A percentile compares a stretch with the other conserved stretches of the same genome.
Evolutionary conservation across 352 stramenopile genomes (phyloP).

Genomic region (Ophiocytium majus): DNA sequence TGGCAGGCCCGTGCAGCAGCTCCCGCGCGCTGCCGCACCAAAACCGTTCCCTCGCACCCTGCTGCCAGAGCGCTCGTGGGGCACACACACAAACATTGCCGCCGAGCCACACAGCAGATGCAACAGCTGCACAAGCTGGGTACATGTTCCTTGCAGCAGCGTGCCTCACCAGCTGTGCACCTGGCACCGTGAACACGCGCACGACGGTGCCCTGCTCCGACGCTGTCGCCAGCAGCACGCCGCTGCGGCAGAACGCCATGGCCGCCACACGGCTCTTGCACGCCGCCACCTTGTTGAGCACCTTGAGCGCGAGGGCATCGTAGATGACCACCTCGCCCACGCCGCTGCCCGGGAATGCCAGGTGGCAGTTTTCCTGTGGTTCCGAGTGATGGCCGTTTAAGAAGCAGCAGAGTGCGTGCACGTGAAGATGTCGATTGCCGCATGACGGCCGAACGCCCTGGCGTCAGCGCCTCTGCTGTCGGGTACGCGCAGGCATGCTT

Average conservation of each 20-base stretch:
- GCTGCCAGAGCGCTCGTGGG: too few species aligned
- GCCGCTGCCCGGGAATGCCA: slow-evolving; percentile 39
- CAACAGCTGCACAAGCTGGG: too few species aligned
- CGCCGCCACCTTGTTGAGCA: slow-evolving; percentile 82
- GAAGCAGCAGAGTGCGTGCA: too few species aligned
- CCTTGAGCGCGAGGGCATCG: slow-evolving; percentile 82
- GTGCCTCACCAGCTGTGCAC: slow-evolving; percentile 49
- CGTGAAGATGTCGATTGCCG: background rate
- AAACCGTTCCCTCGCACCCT: too few species aligned
- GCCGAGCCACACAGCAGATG: too few species aligned
- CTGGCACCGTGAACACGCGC: slow-evolving; percentile 58
- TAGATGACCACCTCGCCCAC: slow-evolving; percentile 75
- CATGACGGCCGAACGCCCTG: background rate
- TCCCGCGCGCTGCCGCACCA: too few species aligned
- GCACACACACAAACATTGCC: too few species aligned
- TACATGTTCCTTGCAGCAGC: too few species aligned
- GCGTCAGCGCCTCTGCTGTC: background rate
- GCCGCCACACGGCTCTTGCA: slow-evolving; percentile 76
- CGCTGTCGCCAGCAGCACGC: slow-evolving; percentile 77
- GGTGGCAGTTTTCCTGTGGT: slow-evolving; percentile 43
- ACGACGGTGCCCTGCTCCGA: slow-evolving; percentile 76
- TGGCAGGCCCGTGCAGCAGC: too few species aligned
- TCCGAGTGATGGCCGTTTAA: too few species aligned
- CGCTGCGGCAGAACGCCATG: slow-evolving; percentile 78
- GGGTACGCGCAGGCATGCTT: too few species aligned